Base-by-base conservation (phyloP, 805 yeast species). In the Hanseniaspora guilliermondii region DNA sequence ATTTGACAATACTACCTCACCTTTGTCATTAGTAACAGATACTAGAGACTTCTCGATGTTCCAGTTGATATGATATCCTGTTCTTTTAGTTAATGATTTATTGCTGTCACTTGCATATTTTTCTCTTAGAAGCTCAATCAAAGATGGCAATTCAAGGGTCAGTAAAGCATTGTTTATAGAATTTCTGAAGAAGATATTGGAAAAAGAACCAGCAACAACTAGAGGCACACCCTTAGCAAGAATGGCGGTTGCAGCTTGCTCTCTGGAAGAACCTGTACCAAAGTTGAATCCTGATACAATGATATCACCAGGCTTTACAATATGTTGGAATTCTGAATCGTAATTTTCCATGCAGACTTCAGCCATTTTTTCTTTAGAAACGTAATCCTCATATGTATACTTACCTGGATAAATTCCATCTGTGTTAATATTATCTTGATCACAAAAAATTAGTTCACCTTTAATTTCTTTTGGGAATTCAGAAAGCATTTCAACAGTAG, bases 401-500 rank as follows among this genome's bases (percentile, higher is more conserved):
- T 93, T 93, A 60, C 99, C 99, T 22, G 99, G 99, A 67, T 93
- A 93, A 56, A 93, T 93, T 64, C 97, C 99, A 68, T 93, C 99
- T 22, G 99, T 93, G 72, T 93, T 93, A 70, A 93, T 82, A 66
- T 85, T 85, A 70, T 93, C 98, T 46, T 97, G 97, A 65, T 93
- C 96, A 76, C 98, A 93, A 25, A 93, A 74, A 19, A 93, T 87
- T 56, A 93, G 74, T 69, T 93, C 99, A 53, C 99, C 99, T 58
- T 79, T 79, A 55, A 93, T 85, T 36, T 78, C 74, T 60, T 78
- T 82, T 39, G 99, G 99, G 79, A 93, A 93, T 0, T 97, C 98
- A 8, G 79, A 85, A 58, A 89, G 70, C 25, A 89, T 83, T 53
- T 85, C 85, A n/a, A 84, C 83, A 27, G 75, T 70, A 1, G 69